Evolutionary conservation across 805 yeast species (phyloP).

Genomic region (Huiozyma naganishii): DNA sequence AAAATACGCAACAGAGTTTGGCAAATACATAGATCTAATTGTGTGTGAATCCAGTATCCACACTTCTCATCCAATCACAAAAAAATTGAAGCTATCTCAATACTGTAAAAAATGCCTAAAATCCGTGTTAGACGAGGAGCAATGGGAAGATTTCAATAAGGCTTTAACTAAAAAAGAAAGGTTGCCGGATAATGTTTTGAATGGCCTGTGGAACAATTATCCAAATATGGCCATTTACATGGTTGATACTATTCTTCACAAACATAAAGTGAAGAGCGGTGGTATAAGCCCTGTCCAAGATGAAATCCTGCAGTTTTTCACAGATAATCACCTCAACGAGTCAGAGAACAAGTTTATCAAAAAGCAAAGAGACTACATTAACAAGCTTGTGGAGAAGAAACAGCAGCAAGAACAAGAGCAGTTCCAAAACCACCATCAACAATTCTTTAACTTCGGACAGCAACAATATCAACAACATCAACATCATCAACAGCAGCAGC

Average conservation of each 20-base stretch:
- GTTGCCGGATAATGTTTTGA: constrained; percentile 12
- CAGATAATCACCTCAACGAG: constrained; percentile 11
- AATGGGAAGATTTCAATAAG: constrained; percentile 6
- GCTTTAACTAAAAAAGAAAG: constrained; percentile 6
- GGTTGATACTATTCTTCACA: constrained; percentile 10
- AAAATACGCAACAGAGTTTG: constrained; percentile 9
- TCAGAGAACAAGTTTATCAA: constrained; percentile 11
- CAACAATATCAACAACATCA: constrained; percentile 31
- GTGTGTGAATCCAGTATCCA: constrained; percentile 15
- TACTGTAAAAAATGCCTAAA: constrained; percentile 15
- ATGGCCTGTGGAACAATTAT: constrained; percentile 18
- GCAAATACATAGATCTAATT: constrained; percentile 9
- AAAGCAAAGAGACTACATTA: constrained; percentile 28
- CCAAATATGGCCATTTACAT: constrained; percentile 22
- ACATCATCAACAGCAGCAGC: constrained; percentile 35
- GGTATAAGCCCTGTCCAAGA: constrained; percentile 5
- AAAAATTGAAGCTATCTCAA: constrained; percentile 5
- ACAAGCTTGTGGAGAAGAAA: constrained; percentile 12
- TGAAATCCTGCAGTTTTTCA: constrained; percentile 15
- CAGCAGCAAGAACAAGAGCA: constrained; percentile 1
- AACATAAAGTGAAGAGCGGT: constrained; percentile 5
- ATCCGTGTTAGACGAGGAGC: constrained; percentile 11
- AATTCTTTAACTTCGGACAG: constrained; percentile 3
- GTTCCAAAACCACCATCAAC: constrained; percentile 33
- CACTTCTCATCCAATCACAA: constrained; percentile 2